Percentiles rank a stretch among this genome's conserved stretches.
Conservation (phyloP, 2,329 filamentous ascomycete genomes). For the Stagonosporopsis chrysanthemi region DNA sequence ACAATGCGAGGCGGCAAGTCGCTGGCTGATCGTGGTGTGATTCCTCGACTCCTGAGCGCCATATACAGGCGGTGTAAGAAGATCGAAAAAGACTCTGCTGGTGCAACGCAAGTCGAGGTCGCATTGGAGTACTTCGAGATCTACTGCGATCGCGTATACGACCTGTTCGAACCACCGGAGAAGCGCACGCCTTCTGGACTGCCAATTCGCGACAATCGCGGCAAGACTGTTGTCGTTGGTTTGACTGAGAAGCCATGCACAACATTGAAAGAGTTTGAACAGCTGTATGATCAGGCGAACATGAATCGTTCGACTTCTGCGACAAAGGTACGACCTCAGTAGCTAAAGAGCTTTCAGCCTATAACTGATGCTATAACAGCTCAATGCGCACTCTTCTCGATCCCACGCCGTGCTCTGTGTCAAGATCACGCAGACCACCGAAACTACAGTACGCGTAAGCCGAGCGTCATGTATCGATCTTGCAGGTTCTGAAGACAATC, state of each 20-base stretch:
- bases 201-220: slow-evolving; percentile 83
- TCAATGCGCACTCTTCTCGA: slow-evolving; percentile 88
- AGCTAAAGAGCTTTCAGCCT: background rate
- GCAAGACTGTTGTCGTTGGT: slow-evolving; percentile 86
- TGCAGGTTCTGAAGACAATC: slow-evolving; percentile 94
- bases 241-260: slow-evolving; percentile 82
- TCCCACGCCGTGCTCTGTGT: slow-evolving; percentile 92
- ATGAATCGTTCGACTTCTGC: slow-evolving; percentile 87
- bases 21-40: slow-evolving; percentile 84
- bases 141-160: slow-evolving; percentile 94
- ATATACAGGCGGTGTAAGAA: slow-evolving; percentile 88
- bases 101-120: slow-evolving; percentile 74
- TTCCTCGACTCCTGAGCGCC: slow-evolving; percentile 82
- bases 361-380: slow-evolving; percentile 48
- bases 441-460: slow-evolving; percentile 72
- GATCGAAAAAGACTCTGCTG: slow-evolving; percentile 78
- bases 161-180: slow-evolving; percentile 86
- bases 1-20: slow-evolving; percentile 93
- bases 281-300: slow-evolving; percentile 89
- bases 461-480: slow-evolving; percentile 93
- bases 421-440: slow-evolving; percentile 79
- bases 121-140: slow-evolving; percentile 93
- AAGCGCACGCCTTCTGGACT: slow-evolving; percentile 83
- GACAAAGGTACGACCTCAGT: slow-evolving; percentile 67
- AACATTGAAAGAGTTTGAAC: slow-evolving; percentile 88